Evolutionary conservation across 768 basidiomycete species (phyloP).

Genomic region (Mycena filopes): DNA sequence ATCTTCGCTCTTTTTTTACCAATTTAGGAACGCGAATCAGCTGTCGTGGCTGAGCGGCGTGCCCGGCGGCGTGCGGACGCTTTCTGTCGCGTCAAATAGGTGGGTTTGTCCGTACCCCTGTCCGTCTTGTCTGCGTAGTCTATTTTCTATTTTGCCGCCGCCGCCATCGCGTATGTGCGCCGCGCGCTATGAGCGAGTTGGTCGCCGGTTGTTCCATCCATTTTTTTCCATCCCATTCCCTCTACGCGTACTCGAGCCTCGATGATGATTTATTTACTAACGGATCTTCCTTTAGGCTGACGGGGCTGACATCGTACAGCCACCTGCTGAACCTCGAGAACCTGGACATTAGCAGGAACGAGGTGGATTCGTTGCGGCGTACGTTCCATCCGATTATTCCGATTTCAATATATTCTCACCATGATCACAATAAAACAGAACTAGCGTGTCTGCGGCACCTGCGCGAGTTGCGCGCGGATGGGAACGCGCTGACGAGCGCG

Average conservation of each 20-base stretch:
- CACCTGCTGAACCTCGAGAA: conserved; percentile 88
- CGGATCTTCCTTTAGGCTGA: conserved; percentile 64
- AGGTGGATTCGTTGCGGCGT: conserved; percentile 90
- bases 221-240: too few relatives aligned
- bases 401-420: too few relatives aligned
- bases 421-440: too few relatives aligned
- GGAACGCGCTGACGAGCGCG: conserved; percentile 78
- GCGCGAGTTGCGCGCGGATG: conserved; percentile 90
- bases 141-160: too few relatives aligned
- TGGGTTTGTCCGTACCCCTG: conserved; percentile 56
- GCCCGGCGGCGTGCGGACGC: conserved; percentile 74
- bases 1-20: not conserved
- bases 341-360: conserved; percentile 91
- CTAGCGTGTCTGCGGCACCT: conserved; percentile 85
- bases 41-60: conserved; percentile 85
- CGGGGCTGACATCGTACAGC: conserved; percentile 86
- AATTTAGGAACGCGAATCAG: conserved; percentile 66
- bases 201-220: too few relatives aligned
- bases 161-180: too few relatives aligned
- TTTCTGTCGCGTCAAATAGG: conserved; percentile 83
- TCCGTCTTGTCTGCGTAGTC: conserved; percentile 29
- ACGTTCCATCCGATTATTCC: too few relatives aligned
- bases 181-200: not conserved
- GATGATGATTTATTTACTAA: conserved; percentile 21
- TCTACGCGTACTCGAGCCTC: too few relatives aligned